Base-by-base conservation (phyloP, 495 filamentous ascomycete species). In the Lophiostoma macrostomum region DNA sequence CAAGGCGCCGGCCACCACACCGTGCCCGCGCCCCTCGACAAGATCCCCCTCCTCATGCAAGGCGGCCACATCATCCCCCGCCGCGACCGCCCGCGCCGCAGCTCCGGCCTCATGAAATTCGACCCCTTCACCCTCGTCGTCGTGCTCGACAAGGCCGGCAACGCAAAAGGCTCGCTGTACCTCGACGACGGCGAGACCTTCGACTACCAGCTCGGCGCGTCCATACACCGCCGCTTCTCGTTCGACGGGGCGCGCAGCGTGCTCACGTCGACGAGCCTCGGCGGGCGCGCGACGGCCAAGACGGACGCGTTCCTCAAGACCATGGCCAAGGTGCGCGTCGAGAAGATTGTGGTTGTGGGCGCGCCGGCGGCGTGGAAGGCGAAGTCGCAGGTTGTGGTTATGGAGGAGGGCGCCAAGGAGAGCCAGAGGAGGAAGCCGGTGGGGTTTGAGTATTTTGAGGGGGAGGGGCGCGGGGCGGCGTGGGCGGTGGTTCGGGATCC, bases 81-180 rank as follows among this genome's bases (percentile, higher is more conserved):
- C 36, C 87, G 90, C 53, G 93, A 98, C 53, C 80, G 83, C 0
- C 90, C 91, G 2, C 81, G 93, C 34, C 81, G 90, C 43, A 91
- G 86, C 58, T 86, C 82, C 47, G 85, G 85, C 5, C 74, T 96
- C 7, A 96, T 97, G 94, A 84, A 80, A 61, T 94, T 80, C 72
- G 93, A 98, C 65, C 90, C 91, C 5, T 95, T 95, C 70, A 97
- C 93, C 7, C 78, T 98, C 1, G 81, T 97, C 30, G 74, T 97
- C 4, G 79, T 82, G 1, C 71, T 95, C n/a, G 73, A 79, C 58
- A 80, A 83, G 63, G 75, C 81, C 27, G 83, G 82, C 36, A 76
- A 80, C 44, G 90, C 93, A 0, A 82, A 87, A 42, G 93, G 93
- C 23, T 80, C 81, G 4, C 71, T 98, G 23, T 98, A 97, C 61